A percentile compares a stretch with the other conserved stretches of the same genome.
phyloP scores from a whole-genome alignment of 805 yeast genomes.

The Teunomyces pallodes region DNA sequence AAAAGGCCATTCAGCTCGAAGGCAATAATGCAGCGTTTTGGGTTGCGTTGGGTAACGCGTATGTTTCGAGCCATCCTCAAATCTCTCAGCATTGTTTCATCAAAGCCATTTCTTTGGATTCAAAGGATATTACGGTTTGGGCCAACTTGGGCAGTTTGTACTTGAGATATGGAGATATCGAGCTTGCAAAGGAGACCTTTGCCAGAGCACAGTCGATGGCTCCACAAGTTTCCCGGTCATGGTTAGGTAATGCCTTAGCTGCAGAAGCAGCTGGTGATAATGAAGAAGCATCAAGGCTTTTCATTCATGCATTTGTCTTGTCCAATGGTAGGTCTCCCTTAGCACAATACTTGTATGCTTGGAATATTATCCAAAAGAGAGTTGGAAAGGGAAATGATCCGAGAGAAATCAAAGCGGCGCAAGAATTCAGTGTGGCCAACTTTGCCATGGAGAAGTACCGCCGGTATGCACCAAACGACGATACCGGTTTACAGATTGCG shows the following conservation, averaged over 20 bases:
- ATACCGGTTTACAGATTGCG: conserved; percentile 54
- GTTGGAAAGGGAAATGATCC: conserved; percentile 45
- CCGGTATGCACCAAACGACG: conserved; percentile 59
- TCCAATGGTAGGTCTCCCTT: conserved; percentile 71
- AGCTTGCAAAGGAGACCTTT: conserved; percentile 71
- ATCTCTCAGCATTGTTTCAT: conserved; percentile 93
- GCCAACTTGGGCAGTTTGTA: conserved; percentile 77
- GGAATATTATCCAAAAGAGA: conserved; percentile 49
- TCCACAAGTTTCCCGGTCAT: conserved; percentile 71
- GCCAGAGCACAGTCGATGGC: conserved; percentile 74
- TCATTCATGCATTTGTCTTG: conserved; percentile 75
- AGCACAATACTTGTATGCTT: conserved; percentile 72
- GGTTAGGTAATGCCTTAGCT: conserved; percentile 83
- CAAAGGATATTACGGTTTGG: conserved; percentile 72
- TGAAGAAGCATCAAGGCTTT: conserved; percentile 52
- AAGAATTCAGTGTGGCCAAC: conserved; percentile 64
- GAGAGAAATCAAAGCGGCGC: conserved; percentile 56
- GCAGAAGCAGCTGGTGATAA: conserved; percentile 50
- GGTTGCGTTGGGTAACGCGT: conserved; percentile 79
- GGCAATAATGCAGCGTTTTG: conserved; percentile 70
- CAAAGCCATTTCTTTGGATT: conserved; percentile 69
- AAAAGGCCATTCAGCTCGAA: conserved; percentile 70
- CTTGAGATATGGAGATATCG: conserved; percentile 62
- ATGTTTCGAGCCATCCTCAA: conserved; percentile 59
- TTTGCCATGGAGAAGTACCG: conserved; percentile 65